Evolutionary conservation across 345 rosid genomes (phyloP).

Genomic region (Noccaea caerulescens): DNA sequence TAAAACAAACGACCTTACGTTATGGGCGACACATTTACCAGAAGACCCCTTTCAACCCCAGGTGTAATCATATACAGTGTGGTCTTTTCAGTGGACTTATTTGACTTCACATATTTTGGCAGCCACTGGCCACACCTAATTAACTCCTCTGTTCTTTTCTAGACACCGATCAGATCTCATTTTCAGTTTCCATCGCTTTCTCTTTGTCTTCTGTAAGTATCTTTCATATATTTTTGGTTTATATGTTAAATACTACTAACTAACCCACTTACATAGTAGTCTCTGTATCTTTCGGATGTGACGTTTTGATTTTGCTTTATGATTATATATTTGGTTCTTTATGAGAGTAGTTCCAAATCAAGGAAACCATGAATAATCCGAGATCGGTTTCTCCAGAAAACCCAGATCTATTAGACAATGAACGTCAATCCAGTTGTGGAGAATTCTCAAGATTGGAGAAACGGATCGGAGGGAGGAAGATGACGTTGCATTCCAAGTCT

Average conservation of each 20-base stretch:
- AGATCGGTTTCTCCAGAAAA: constrained; percentile 30
- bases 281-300: background rate
- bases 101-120: constrained; percentile 11
- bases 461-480: constrained; percentile 30
- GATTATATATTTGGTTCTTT: background rate
- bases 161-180: constrained; percentile 27
- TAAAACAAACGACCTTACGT: constrained; percentile 2
- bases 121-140: constrained; percentile 13
- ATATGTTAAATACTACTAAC: background rate
- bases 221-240: background rate
- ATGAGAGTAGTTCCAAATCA: background rate
- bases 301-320: background rate
- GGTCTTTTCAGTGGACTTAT: background rate
- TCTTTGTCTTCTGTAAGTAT: constrained; percentile 23
- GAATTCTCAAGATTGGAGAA: constrained; percentile 36
- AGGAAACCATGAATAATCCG: constrained; percentile 28
- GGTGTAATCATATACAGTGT: background rate
- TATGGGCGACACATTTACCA: constrained; percentile 7
- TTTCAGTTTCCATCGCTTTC: constrained; percentile 33
- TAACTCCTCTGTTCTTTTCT: constrained; percentile 14
- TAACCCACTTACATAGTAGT: background rate
- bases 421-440: constrained; percentile 18
- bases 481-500: constrained; percentile 64
- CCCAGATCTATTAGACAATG: constrained; percentile 26
- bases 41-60: background rate